A percentile compares a stretch with the other conserved stretches of the same genome.
Conservation (phyloP, 352 stramenopile genomes). For the Salisapilia sapeloensis region DNA sequence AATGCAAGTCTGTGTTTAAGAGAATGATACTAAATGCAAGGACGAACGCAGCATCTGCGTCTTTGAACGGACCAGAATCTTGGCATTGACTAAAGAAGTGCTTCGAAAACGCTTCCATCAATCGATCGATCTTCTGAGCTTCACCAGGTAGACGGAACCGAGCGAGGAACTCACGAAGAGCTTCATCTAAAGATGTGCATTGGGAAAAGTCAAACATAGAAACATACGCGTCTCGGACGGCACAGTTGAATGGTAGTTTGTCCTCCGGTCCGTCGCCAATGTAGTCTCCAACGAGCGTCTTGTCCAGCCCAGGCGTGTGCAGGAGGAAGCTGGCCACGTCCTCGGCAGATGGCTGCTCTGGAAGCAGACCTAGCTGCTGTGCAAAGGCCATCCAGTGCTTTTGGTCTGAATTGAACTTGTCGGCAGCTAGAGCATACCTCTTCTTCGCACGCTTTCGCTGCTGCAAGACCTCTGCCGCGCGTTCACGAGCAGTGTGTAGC, state of each 20-base stretch:
- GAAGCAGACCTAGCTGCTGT: slow-evolving; percentile 74
- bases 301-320: slow-evolving; percentile 84
- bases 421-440: slow-evolving; percentile 72
- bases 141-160: slow-evolving; percentile 95
- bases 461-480: slow-evolving; percentile 78
- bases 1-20: slow-evolving; percentile 99
- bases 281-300: slow-evolving; percentile 93
- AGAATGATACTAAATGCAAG: slow-evolving; percentile 98
- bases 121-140: slow-evolving; percentile 96
- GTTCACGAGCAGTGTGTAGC: slow-evolving; percentile 70
- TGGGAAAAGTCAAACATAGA: slow-evolving; percentile 91
- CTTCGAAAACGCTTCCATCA: slow-evolving; percentile 94
- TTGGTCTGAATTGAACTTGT: slow-evolving; percentile 90
- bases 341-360: slow-evolving; percentile 69
- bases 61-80: slow-evolving; percentile 30
- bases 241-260: slow-evolving; percentile 93
- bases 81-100: slow-evolving; percentile 76
- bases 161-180: slow-evolving; percentile 86
- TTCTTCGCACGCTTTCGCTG: slow-evolving; percentile 87
- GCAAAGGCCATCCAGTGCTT: slow-evolving; percentile 87
- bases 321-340: slow-evolving; percentile 88
- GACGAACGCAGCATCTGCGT: slow-evolving; percentile 90
- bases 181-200: slow-evolving; percentile 73
- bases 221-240: slow-evolving; percentile 69
- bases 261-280: slow-evolving; percentile 89